A percentile compares a stretch with the other conserved stretches of the same genome.
phyloP scores from a whole-genome alignment of 768 basidiomycete genomes.

The Mycena belliarum region DNA sequence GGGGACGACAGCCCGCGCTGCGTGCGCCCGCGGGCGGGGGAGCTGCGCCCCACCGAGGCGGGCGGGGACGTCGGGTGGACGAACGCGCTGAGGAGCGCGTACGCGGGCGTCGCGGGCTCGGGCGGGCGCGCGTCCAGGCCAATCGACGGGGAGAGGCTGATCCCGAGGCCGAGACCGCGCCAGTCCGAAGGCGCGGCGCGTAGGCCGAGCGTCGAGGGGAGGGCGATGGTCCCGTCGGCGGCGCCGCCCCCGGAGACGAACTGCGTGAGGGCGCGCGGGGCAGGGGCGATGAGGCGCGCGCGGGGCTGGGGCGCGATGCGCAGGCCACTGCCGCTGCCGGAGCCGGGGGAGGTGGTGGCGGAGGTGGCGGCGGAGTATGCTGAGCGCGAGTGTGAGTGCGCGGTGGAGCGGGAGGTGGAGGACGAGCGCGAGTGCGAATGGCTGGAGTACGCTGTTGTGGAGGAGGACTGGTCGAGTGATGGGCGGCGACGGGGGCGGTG shows the following conservation, averaged over 20 bases:
- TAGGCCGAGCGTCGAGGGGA: slow-evolving; percentile 74
- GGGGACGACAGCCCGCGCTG: too few species aligned
- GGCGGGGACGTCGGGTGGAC: slow-evolving; percentile 28
- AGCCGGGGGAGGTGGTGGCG: too few species aligned
- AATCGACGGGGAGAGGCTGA: background rate
- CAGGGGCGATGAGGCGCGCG: slow-evolving; percentile 58
- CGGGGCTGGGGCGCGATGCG: slow-evolving; percentile 54
- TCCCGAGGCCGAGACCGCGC: background rate
- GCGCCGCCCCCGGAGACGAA: slow-evolving; percentile 41
- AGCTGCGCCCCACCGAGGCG: background rate
- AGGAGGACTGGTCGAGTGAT: slow-evolving; percentile 6
- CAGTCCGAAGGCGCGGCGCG: slow-evolving; percentile 37
- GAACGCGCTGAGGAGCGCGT: slow-evolving; percentile 62
- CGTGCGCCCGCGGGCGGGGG: background rate
- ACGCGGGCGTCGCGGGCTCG: slow-evolving; percentile 56
- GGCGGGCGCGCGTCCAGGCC: background rate
- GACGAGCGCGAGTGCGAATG: background rate
- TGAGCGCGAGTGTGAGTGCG: too few species aligned
- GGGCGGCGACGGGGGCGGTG: slow-evolving; percentile 8
- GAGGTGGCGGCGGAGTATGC: too few species aligned
- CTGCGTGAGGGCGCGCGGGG: slow-evolving; percentile 76
- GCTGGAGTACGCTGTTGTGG: background rate
- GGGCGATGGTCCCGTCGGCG: slow-evolving; percentile 51
- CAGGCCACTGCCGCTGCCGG: slow-evolving; percentile 14
- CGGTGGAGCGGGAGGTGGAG: too few species aligned